Conservation (phyloP, 164 flowering plant genomes). For the Macadamia integrifolia region DNA sequence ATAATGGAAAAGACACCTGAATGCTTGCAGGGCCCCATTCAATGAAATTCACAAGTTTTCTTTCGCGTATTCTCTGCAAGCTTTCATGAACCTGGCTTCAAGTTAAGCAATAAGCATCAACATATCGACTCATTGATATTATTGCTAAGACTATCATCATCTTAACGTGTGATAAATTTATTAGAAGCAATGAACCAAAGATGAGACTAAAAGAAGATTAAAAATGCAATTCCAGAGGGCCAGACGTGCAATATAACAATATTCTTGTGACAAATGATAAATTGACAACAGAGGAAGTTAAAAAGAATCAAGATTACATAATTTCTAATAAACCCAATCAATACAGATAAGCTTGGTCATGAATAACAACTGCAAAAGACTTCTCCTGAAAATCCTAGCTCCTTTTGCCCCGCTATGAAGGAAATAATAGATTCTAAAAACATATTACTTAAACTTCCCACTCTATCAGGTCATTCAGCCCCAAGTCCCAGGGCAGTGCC, state of each 20-base stretch:
- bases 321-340: background rate
- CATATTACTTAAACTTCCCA: too few species aligned
- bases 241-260: too few species aligned
- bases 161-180: background rate
- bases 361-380: background rate
- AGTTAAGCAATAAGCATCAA: constrained; percentile 11
- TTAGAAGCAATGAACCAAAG: too few species aligned
- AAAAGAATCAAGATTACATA: background rate
- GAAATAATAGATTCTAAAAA: too few species aligned
- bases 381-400: too few species aligned
- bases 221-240: background rate
- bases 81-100: constrained; percentile 90
- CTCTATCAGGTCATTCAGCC: too few species aligned
- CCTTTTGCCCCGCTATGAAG: too few species aligned
- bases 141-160: background rate
- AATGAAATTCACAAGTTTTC: constrained; percentile 98
- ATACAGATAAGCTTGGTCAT: background rate
- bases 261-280: background rate
- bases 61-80: constrained; percentile 97
- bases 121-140: constrained; percentile 1
- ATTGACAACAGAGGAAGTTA: background rate
- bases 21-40: constrained; percentile 99
- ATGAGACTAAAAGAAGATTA: background rate
- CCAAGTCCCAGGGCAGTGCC: too few species aligned
- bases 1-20: constrained; percentile 47